A percentile compares a stretch with the other conserved stretches of the same genome.
phyloP scores from a whole-genome alignment of 257 asterid genomes.

The Capsicum rhomboideum region DNA sequence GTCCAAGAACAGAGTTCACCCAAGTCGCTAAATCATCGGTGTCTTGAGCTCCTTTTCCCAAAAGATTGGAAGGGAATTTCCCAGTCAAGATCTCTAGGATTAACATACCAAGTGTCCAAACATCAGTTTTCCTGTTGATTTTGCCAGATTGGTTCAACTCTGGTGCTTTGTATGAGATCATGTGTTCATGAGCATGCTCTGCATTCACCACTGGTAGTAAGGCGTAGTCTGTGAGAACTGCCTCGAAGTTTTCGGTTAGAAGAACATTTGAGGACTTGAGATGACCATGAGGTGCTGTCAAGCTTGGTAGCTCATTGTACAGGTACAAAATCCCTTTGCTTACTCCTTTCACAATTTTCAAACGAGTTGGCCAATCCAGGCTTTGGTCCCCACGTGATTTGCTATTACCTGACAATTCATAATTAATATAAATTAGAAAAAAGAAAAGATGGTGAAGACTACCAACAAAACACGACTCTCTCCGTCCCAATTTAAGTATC shows the following conservation, averaged over 20 bases:
- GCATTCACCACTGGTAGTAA: constrained; percentile 70
- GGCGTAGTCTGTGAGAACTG: constrained; percentile 71
- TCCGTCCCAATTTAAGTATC: too few species aligned
- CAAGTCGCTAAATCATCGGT: constrained; percentile 34
- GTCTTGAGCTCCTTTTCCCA: constrained; percentile 37
- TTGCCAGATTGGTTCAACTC: constrained; percentile 47
- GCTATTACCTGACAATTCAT: constrained; percentile 32
- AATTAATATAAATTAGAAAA: neutral
- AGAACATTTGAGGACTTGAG: constrained; percentile 86
- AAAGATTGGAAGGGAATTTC: constrained; percentile 51
- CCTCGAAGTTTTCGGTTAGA: constrained; percentile 33
- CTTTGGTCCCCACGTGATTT: constrained; percentile 28
- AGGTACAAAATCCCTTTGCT: constrained; percentile 61
- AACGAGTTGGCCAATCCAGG: constrained; percentile 72
- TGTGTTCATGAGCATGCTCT: constrained; percentile 69
- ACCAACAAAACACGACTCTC: neutral
- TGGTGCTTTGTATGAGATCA: constrained; percentile 79
- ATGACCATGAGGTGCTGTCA: constrained; percentile 89
- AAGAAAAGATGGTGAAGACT: neutral
- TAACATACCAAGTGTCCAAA: constrained; percentile 78
- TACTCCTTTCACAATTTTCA: constrained; percentile 67
- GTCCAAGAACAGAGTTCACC: constrained; percentile 34
- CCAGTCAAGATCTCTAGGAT: constrained; percentile 72
- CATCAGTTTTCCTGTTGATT: constrained; percentile 75
- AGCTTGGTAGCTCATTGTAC: constrained; percentile 68